Evolutionary conservation across 495 filamentous ascomycete genomes (phyloP), one percentile per base, ranked within the genome.

Genomic region (Penicillium crystallinum): DNA sequence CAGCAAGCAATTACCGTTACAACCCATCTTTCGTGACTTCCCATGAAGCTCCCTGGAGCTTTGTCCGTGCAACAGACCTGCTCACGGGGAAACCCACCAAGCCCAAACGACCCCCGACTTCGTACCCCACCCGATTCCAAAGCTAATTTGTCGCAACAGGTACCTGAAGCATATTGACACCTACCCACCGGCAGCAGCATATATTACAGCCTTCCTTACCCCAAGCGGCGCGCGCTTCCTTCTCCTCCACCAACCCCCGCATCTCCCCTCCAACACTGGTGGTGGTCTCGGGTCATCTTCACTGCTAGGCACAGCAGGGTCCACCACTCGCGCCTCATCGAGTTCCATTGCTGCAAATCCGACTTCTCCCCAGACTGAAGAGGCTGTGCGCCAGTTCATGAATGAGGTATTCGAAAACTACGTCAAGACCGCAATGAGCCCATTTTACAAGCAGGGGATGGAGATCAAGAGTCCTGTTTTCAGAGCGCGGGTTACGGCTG

Each of bases 381-480:
- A 98, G 67, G 92, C 93, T 0, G 86, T 97, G 53, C 79, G 89
- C 61, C 86, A 87, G 68, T 98, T 98, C 73, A 95, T 98, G 74
- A 76, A 75, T 5, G 93, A 98, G 64, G 87, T 96, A 11, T 97
- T 95, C 68, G 93, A 97, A 68, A 84, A 78, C 52, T 98, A 92
- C 81, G 78, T 95, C 39, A 98, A 98, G 78, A 87, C 89, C n/a
- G 81, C 91, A 34, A 97, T 98, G 93, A 96, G 82, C 66, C 93
- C 93, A 30, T 98, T 98, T 70, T 95, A 95, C 70, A 73, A 79
- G 46, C 78, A 83, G 40, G 88, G 92, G 61, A 87, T 86, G 81
- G 81, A 85, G 65, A 83, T 98, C 29, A 80, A 76, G 66, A 96
- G 90, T 67, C 83, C 88, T 0, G 82, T 97, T 2, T 98, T 98